Percentiles rank a stretch among this genome's conserved stretches.
Conservation (phyloP, 768 basidiomycete genomes). For the Tulasnella sp. region DNA sequence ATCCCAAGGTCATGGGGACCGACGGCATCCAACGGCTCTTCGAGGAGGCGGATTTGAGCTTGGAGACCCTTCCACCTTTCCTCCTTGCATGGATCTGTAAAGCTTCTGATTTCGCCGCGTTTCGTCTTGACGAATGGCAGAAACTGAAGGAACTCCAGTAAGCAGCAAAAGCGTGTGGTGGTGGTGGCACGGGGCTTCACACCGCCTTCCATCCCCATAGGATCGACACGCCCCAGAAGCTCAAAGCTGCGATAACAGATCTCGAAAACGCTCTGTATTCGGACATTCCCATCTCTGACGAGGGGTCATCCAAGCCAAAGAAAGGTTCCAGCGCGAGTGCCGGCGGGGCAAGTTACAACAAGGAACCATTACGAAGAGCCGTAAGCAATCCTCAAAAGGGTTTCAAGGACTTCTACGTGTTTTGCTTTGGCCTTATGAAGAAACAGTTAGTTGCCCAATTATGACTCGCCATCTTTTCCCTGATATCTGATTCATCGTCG, state of each 20-base stretch:
- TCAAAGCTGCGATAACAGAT: slow-evolving; percentile 54
- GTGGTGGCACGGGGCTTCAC: slow-evolving; percentile 5
- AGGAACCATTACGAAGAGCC: slow-evolving; percentile 48
- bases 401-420: slow-evolving; percentile 64
- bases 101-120: slow-evolving; percentile 67
- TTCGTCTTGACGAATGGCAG: slow-evolving; percentile 68
- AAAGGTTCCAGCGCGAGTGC: slow-evolving; percentile 12
- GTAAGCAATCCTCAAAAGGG: slow-evolving; percentile 48
- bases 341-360: slow-evolving; percentile 51
- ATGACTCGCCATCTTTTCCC: neutral
- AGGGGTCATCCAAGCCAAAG: slow-evolving; percentile 38
- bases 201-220: slow-evolving; percentile 35
- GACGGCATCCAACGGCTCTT: slow-evolving; percentile 72
- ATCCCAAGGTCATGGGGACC: slow-evolving; percentile 41
- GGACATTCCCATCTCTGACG: slow-evolving; percentile 15
- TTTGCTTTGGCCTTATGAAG: slow-evolving; percentile 67
- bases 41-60: slow-evolving; percentile 59
- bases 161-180: slow-evolving; percentile 16
- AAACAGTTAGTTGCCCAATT: slow-evolving; percentile 52
- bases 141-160: slow-evolving; percentile 53
- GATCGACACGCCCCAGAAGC: slow-evolving; percentile 47
- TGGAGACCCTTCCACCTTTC: slow-evolving; percentile 69
- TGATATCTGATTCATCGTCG: neutral
- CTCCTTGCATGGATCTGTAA: slow-evolving; percentile 72
- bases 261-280: slow-evolving; percentile 44